phyloP scores from a whole-genome alignment of 306 rosid species.

The Ochetophila trinervis region DNA sequence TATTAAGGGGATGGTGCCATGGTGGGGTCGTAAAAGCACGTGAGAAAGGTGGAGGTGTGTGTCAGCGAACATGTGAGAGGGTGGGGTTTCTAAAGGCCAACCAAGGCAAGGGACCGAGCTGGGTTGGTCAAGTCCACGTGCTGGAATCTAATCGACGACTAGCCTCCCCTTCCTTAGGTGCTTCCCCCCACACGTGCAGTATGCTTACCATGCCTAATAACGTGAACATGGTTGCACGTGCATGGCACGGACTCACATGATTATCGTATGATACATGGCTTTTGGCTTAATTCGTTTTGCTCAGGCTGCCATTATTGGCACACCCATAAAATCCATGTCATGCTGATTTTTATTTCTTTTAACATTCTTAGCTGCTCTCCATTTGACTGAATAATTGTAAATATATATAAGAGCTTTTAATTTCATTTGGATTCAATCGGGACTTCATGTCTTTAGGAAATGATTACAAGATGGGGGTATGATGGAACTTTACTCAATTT shows the following conservation, averaged over 20 bases:
- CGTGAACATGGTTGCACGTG: constrained; percentile 57
- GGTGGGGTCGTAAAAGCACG: constrained; percentile 60
- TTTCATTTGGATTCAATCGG: too few relatives aligned
- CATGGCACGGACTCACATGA: constrained; percentile 24
- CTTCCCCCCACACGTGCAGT: constrained; percentile 60
- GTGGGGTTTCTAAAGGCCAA: constrained; percentile 34
- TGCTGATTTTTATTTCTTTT: too few relatives aligned
- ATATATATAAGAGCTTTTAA: too few relatives aligned
- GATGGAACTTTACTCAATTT: too few relatives aligned
- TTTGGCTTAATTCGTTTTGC: constrained; percentile 2
- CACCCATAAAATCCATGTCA: not conserved
- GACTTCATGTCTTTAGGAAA: too few relatives aligned
- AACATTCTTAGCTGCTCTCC: too few relatives aligned
- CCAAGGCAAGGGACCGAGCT: constrained; percentile 16
- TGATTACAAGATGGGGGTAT: too few relatives aligned
- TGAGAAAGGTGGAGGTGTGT: constrained; percentile 55
- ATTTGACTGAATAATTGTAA: too few relatives aligned
- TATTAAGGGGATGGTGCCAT: constrained; percentile 1
- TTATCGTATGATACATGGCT: constrained; percentile 13
- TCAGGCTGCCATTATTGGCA: constrained; percentile 9
- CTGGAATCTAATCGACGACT: constrained; percentile 30
- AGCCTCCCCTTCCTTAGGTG: constrained; percentile 26
- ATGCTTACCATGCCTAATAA: constrained; percentile 33
- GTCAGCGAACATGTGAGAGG: constrained; percentile 89
- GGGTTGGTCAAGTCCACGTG: constrained; percentile 41